These are phyloP conservation scores for Verticillium albo-atrum DNA, from an alignment of 2,329 filamentous ascomycete species.

Conservation along the genomic window DNA sequence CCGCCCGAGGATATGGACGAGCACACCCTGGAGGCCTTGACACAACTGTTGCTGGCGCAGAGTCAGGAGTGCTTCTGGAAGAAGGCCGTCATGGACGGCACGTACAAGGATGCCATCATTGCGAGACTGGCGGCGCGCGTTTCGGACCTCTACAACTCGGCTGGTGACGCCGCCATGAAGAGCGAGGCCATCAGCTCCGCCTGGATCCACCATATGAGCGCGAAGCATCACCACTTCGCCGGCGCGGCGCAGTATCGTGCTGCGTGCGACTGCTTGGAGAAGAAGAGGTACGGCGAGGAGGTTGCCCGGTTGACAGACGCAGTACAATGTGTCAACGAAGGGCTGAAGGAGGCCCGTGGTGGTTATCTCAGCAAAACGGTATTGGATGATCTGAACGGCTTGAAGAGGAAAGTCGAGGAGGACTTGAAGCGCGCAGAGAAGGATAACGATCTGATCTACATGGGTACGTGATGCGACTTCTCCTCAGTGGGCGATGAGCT, in stretches of 20 bases:
- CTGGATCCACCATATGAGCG: conserved; percentile 97
- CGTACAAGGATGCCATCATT: conserved; percentile 84
- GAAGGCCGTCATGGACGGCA: conserved; percentile 85
- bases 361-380: conserved; percentile 78
- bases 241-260: conserved; percentile 91
- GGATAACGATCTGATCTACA: conserved; percentile 94
- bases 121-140: conserved; percentile 86
- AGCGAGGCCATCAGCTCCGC: conserved; percentile 86
- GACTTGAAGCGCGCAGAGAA: conserved; percentile 90
- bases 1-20: conserved; percentile 96
- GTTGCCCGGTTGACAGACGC: conserved; percentile 82
- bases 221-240: conserved; percentile 96
- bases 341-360: conserved; percentile 71
- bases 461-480: conserved; percentile 47
- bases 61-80: conserved; percentile 98
- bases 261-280: conserved; percentile 87
- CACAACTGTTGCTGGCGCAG: conserved; percentile 82
- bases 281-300: conserved; percentile 92
- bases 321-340: conserved; percentile 77
- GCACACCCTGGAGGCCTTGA: conserved; percentile 76
- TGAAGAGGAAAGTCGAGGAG: conserved; percentile 80
- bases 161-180: conserved; percentile 80
- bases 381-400: conserved; percentile 71
- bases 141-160: conserved; percentile 82
- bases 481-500: conserved; percentile 16